These are phyloP conservation scores for Dichomitus squalens DNA, from an alignment of 1,284 basidiomycete species.

Conservation along the genomic window DNA sequence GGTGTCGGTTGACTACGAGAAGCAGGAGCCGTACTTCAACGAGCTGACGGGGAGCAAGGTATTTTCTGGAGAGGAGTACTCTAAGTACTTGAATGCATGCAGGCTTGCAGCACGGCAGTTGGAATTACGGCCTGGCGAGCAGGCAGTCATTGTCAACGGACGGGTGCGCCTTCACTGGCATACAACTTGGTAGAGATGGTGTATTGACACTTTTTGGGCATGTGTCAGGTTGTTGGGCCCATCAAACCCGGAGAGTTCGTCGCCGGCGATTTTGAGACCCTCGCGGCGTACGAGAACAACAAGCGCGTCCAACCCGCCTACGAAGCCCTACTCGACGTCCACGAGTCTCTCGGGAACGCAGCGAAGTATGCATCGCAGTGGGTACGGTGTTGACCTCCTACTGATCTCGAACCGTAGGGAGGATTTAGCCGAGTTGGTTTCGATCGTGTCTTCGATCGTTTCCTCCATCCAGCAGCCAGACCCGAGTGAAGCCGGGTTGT, in stretches of 20 bases:
- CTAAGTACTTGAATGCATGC: constrained; percentile 44
- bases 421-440: constrained; percentile 59
- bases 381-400: not conserved
- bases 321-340: constrained; percentile 59
- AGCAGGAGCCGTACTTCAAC: constrained; percentile 32
- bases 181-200: not conserved
- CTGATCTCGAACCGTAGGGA: constrained; percentile 38
- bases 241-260: constrained; percentile 57
- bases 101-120: constrained; percentile 53
- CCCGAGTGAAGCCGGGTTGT: constrained; percentile 72
- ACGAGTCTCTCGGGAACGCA: constrained; percentile 39
- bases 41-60: not conserved
- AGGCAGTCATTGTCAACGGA: constrained; percentile 78
- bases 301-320: constrained; percentile 72
- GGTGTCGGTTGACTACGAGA: not conserved
- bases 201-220: not conserved
- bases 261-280: constrained; percentile 64
- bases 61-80: constrained; percentile 31
- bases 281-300: constrained; percentile 73
- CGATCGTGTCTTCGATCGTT: constrained; percentile 71
- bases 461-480: constrained; percentile 69
- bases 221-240: constrained; percentile 64
- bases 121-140: constrained; percentile 56
- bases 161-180: constrained; percentile 52
- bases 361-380: not conserved